Evolutionary conservation across 805 yeast species (phyloP), one percentile per base, ranked within the genome.

Genomic region (Wickerhamiella parazyma): DNA sequence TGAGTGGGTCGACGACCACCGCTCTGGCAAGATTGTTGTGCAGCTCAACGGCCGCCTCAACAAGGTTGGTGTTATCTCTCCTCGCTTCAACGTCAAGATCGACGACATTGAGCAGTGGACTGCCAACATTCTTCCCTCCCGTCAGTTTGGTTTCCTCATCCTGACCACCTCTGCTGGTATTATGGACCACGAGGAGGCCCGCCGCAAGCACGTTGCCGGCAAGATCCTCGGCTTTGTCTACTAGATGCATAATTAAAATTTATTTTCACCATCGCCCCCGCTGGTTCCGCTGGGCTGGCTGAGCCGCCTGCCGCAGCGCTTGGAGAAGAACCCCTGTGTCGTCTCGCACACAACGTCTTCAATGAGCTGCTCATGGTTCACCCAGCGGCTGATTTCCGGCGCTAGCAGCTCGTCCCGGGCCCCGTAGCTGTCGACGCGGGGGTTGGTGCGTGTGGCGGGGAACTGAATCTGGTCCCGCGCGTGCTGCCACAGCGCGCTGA

Each of bases 161-260:
- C 78, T 87, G 69, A 89, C 97, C 73, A 87, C 97, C 62, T 89
- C 96, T 63, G 95, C 96, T 62, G 97, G 97, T 75, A 87, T 87
- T 64, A 86, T 87, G 94, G 96, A 89, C 79, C 97, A 87, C 77
- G 96, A 89, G 78, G 96, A 87, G 76, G 97, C 97, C 65, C 84
- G 94, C 80, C 82, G 96, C 80, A 89, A 87, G 83, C 96, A 87
- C 76, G 96, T 87, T 61, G 85, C 95, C 60, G 97, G 97, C 72
- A 87, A 87, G 80, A 82, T 87, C 72, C 81, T 87, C 67, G 97
- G 96, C 68, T 87, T 84, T 76, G 95, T 87, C 57, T 87, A 87
- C 82, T 87, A 82, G 64, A 56, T 25, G n/a, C 35, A 38, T n/a
- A 5, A 28, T 35, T 45, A 21, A 17, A 34, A 19, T 35, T 33